Conservation (phyloP, 164 flowering plant species). For the Amborella trichopoda region DNA sequence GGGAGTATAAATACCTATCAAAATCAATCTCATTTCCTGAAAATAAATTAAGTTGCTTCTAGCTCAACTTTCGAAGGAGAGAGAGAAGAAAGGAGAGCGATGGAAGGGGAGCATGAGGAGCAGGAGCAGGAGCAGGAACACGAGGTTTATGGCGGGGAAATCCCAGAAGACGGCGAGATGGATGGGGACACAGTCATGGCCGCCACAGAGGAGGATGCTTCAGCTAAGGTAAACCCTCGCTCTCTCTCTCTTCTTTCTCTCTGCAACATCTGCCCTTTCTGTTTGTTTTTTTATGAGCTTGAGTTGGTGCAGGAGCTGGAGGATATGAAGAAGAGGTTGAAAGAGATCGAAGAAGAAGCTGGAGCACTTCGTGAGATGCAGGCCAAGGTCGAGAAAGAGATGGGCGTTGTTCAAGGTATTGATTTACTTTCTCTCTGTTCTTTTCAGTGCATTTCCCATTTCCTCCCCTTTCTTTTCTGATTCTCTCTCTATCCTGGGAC, state of each 20-base stretch:
- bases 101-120: slow-evolving; percentile 1
- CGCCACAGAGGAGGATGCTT: slow-evolving; percentile 11
- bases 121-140: slow-evolving; percentile 13
- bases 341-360: slow-evolving; percentile 29
- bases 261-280: neutral
- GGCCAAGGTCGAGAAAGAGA: slow-evolving; percentile 28
- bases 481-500: too few relatives aligned
- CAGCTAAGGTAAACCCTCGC: neutral
- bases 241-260: too few relatives aligned
- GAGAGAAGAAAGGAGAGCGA: too few relatives aligned
- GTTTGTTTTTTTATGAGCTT: neutral
- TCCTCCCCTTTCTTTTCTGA: neutral
- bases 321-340: slow-evolving; percentile 28
- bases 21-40: too few relatives aligned
- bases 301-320: slow-evolving; percentile 14
- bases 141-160: slow-evolving; percentile 22
- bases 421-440: neutral
- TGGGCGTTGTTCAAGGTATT: slow-evolving; percentile 23
- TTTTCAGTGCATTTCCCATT: neutral
- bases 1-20: too few relatives aligned
- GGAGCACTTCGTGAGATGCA: slow-evolving; percentile 28
- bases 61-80: too few relatives aligned
- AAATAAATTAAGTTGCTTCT: too few relatives aligned
- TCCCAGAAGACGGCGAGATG: slow-evolving; percentile 15
- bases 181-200: slow-evolving; percentile 17